Evolutionary conservation across 1,139 yeast species (phyloP), one percentile per base, ranked within the genome.

Genomic region (Hyphopichia pseudoburtonii): DNA sequence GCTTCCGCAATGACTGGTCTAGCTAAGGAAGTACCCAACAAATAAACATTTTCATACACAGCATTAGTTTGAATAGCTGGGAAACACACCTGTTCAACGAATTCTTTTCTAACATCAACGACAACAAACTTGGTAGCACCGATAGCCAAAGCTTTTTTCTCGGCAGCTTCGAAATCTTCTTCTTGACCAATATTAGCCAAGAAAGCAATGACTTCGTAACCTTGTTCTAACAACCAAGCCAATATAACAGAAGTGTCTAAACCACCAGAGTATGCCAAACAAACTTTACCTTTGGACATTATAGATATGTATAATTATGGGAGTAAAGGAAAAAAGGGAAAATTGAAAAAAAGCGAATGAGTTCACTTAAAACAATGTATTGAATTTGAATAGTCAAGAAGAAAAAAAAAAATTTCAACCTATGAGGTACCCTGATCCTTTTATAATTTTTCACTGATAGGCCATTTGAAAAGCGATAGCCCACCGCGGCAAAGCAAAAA

Each of bases 201-300:
- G 75, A 92, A 92, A 38, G 97, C 97, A 60, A 92, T 83, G 42
- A 92, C 98, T 70, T 92, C 98, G 67, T 90, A 92, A 48, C 97
- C 98, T 73, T 92, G 80, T 66, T 92, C 98, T 52, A 92, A 78
- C 64, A 92, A 80, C 98, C 98, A 92, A 39, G 97, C 98, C 51
- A 92, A 81, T 57, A 92, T 92, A 45, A 94, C 88, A 28, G 97
- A 89, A 75, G 98, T 92, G 64, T 92, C 98, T 58, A 92, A 80
- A 73, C 98, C 98, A 58, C 98, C 98, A 40, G 97, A 92, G 75
- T 92, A 92, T 40, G 98, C 98, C 66, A 92, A 82, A 80, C 97
- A 90, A 70, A 90, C 97, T 73, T 90, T 90, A 65, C 97, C 97
- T 71, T 90, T 90, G 43, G 95, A 84, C 96, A 89, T 88, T 56